Base-by-base conservation (phyloP, 139 green algal genomes). In the Microglena sp. region DNA sequence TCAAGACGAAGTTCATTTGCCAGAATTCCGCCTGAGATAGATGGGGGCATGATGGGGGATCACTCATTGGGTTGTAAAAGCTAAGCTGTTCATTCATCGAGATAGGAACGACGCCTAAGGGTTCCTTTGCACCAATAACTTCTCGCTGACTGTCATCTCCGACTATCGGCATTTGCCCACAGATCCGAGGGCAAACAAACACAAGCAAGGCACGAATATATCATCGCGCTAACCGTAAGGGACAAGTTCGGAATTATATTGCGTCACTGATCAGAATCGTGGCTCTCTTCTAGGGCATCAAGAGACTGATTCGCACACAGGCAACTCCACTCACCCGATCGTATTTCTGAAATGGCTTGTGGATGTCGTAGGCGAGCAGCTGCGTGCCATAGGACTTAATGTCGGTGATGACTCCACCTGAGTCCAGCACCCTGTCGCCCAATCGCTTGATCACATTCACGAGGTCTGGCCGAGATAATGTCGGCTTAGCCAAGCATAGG, bases 1-100 rank as follows among this genome's bases (percentile, higher is more conserved):
- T 64, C 2, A 75, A 68, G 0, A 80, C 69, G 59, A 95, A 94
- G 34, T 81, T 79, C n/a, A 93, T 65, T 50, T 94, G 83, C 84
- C 87, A 91, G 31, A 93, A 84, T 21, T 76, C 62, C 0, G 88
- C 85, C 78, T 91, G 77, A 31, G 60, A 7, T 44, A 18, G 29
- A 34, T 32, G 50, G 11, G 50, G 21, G n/a, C n/a, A n/a, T n/a
- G n/a, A n/a, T n/a, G 11, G 40, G 40, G 40, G 11, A 50, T 15
- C 11, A 15, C 15, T 15, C 11, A 50, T 50, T n/a, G n/a, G 40
- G 11, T 50, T 50, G 40, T 50, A 24, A 15, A 11, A 50, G 40
- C 11, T 50, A 24, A 24, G 11, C 40, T 50, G 40, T 15, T 50
- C 11, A 50, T 50, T n/a, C n/a, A n/a, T n/a, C n/a, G n/a, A n/a